Conservation (phyloP, 768 basidiomycete species). For the Suillus tomentosus region DNA sequence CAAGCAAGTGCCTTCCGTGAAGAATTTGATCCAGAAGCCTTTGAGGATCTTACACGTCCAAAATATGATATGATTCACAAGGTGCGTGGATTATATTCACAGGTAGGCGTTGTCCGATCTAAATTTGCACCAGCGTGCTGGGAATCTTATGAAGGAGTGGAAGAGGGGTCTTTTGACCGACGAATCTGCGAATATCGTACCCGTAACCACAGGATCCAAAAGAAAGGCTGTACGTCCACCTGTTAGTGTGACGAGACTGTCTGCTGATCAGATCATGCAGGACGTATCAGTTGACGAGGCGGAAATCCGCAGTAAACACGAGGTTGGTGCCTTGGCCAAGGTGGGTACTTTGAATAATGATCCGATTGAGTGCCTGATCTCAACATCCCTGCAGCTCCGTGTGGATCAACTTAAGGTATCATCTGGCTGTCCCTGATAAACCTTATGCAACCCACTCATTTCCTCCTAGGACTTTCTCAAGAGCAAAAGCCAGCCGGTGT, state of each 20-base stretch:
- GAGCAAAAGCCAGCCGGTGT: slow-evolving; percentile 57
- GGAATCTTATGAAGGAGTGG: slow-evolving; percentile 69
- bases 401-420: slow-evolving; percentile 79
- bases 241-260: slow-evolving; percentile 10
- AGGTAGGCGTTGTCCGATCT: slow-evolving; percentile 4
- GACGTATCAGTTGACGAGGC: slow-evolving; percentile 67
- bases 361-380: not conserved
- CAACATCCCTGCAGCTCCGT: slow-evolving; percentile 52
- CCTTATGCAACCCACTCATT: slow-evolving; percentile 14
- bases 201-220: slow-evolving; percentile 55
- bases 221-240: slow-evolving; percentile 65
- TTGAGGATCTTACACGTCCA: slow-evolving; percentile 83
- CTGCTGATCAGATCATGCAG: slow-evolving; percentile 34
- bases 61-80: slow-evolving; percentile 78
- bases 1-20: slow-evolving; percentile 93
- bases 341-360: slow-evolving; percentile 39
- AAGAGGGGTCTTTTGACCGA: slow-evolving; percentile 64
- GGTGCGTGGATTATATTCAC: slow-evolving; percentile 40
- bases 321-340: slow-evolving; percentile 62
- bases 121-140: slow-evolving; percentile 54
- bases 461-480: slow-evolving; percentile 67
- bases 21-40: slow-evolving; percentile 74
- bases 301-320: slow-evolving; percentile 70
- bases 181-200: slow-evolving; percentile 57
- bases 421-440: slow-evolving; percentile 9